These are phyloP conservation scores for Phalaenopsis equestris DNA, from an alignment of 106 monocot species.

Conservation along the genomic window DNA sequence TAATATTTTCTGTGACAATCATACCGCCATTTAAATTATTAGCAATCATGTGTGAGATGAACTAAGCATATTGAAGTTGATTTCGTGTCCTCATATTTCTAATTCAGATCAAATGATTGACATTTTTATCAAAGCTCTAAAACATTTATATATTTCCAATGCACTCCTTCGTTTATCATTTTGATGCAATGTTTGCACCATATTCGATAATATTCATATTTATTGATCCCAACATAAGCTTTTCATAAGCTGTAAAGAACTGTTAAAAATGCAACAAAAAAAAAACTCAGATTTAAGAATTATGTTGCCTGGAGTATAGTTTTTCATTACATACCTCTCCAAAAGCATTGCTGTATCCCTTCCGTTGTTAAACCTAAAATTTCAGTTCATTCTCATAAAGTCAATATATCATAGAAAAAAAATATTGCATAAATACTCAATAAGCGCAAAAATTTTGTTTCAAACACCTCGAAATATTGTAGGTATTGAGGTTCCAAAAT, in stretches of 20 bases:
- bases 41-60: too few species aligned
- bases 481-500: constrained; percentile 20
- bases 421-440: background rate
- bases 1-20: too few species aligned
- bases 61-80: too few species aligned
- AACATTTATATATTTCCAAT: too few species aligned
- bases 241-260: background rate
- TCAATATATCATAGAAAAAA: background rate
- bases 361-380: constrained; percentile 22
- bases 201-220: background rate
- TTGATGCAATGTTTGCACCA: too few species aligned
- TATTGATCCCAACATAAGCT: background rate
- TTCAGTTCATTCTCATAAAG: background rate
- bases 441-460: background rate
- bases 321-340: constrained; percentile 18
- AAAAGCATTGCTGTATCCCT: constrained; percentile 28
- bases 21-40: too few species aligned
- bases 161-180: too few species aligned
- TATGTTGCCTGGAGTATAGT: background rate
- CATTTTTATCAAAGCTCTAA: too few species aligned
- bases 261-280: background rate
- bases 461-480: constrained; percentile 20
- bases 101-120: too few species aligned
- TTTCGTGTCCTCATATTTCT: too few species aligned
- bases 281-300: background rate